These are phyloP conservation scores for Psilocybe cyanescens DNA, from an alignment of 768 basidiomycete genomes.

Conservation along the genomic window DNA sequence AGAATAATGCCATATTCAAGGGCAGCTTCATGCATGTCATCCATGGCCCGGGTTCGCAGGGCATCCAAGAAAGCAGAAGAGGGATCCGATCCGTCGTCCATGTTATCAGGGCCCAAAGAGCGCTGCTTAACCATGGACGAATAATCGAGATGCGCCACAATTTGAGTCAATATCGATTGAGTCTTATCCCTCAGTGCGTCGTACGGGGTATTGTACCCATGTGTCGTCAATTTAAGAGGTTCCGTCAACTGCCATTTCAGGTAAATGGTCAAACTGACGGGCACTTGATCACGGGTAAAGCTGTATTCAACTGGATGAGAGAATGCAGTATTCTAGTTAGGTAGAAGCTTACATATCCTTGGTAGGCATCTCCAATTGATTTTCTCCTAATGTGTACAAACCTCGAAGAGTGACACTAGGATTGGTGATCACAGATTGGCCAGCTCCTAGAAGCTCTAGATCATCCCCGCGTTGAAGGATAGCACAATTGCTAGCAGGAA, in stretches of 20 bases:
- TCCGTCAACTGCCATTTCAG: conserved; percentile 72
- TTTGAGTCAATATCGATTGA: conserved; percentile 85
- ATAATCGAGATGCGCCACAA: conserved; percentile 74
- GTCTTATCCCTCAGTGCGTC: conserved; percentile 82
- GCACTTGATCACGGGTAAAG: conserved; percentile 87
- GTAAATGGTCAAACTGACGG: conserved; percentile 82
- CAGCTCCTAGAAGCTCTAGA: conserved; percentile 76
- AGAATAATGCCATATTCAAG: conserved; percentile 83
- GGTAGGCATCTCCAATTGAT: conserved; percentile 85
- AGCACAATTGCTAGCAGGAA: conserved; percentile 87
- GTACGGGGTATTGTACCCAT: conserved; percentile 85
- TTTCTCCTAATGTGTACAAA: conserved; percentile 80
- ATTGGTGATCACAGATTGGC: conserved; percentile 84
- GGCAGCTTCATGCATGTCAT: conserved; percentile 82
- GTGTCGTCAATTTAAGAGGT: conserved; percentile 70
- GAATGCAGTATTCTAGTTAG: background rate
- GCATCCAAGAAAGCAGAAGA: conserved; percentile 85
- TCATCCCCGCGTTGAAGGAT: conserved; percentile 84
- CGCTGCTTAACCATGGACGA: conserved; percentile 74
- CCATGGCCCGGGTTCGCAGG: conserved; percentile 81
- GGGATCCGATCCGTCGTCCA: conserved; percentile 70
- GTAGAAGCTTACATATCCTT: conserved; percentile 71
- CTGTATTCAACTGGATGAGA: conserved; percentile 32
- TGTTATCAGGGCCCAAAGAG: conserved; percentile 73
- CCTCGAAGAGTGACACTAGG: conserved; percentile 84